These are phyloP conservation scores for Nakazawaea anatomiae DNA, from an alignment of 805 yeast genomes.

Conservation along the genomic window DNA sequence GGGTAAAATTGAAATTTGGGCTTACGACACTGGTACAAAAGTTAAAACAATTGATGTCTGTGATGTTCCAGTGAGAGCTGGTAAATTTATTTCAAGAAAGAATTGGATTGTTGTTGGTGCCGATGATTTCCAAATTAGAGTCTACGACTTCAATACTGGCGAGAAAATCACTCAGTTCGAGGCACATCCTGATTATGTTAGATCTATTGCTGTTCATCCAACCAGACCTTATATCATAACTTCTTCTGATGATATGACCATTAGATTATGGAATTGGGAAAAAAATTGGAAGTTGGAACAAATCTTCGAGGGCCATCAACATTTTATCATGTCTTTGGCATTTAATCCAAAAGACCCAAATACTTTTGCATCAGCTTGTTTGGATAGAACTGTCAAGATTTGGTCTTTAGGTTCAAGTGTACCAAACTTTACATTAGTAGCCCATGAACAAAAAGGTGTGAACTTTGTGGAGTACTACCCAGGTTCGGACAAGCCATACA, in stretches of 20 bases:
- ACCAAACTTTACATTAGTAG: conserved; percentile 87
- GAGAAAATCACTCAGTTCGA: conserved; percentile 94
- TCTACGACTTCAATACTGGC: conserved; percentile 91
- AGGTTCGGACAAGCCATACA: conserved; percentile 93
- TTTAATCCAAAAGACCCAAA: conserved; percentile 97
- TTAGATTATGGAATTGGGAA: conserved; percentile 98
- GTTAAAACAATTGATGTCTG: conserved; percentile 91
- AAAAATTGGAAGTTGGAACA: conserved; percentile 86
- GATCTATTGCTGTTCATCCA: conserved; percentile 92
- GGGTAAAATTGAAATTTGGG: conserved; percentile 90
- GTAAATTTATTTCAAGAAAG: conserved; percentile 90
- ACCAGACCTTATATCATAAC: conserved; percentile 84
- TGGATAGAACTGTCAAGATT: conserved; percentile 93
- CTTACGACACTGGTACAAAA: conserved; percentile 77
- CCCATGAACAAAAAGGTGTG: conserved; percentile 91
- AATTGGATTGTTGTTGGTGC: conserved; percentile 96
- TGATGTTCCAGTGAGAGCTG: conserved; percentile 94
- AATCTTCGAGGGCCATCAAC: conserved; percentile 91
- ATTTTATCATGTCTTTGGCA: conserved; percentile 89
- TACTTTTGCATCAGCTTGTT: conserved; percentile 95
- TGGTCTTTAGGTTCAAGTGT: conserved; percentile 88
- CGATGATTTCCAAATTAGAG: conserved; percentile 92
- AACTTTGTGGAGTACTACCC: conserved; percentile 97
- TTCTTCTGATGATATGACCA: conserved; percentile 85
- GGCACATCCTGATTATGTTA: conserved; percentile 96